Percentiles rank a stretch among this genome's conserved stretches.
Conservation (phyloP, 2,329 filamentous ascomycete species). For the Zymoseptoria brevis region DNA sequence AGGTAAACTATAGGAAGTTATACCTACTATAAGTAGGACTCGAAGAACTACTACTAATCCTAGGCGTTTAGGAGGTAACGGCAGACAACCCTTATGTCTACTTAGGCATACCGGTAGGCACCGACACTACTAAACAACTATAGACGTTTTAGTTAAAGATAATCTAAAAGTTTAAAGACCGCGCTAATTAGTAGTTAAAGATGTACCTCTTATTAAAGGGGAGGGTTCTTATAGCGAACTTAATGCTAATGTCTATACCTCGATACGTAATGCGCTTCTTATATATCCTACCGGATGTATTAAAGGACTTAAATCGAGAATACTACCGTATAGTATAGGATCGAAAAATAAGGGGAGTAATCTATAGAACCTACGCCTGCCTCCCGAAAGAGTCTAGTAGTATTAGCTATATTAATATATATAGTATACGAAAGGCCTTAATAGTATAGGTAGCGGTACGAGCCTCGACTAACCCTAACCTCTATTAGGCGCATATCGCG, state of each 20-base stretch:
- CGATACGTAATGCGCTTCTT: background rate
- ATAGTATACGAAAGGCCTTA: background rate
- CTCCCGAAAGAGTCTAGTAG: background rate
- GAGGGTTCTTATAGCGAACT: background rate
- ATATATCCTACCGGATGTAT: too few relatives aligned
- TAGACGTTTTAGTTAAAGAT: too few relatives aligned
- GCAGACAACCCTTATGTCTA: too few relatives aligned
- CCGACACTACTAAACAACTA: too few relatives aligned
- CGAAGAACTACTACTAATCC: background rate
- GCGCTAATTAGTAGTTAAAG: background rate
- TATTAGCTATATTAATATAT: background rate
- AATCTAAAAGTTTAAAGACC: background rate
- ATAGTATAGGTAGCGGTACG: background rate
- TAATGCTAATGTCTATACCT: background rate
- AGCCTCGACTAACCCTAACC: background rate
- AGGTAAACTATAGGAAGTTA: background rate
- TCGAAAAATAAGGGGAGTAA: background rate
- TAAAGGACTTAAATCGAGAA: too few relatives aligned
- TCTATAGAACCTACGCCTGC: background rate
- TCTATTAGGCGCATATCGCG: background rate
- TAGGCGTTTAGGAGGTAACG: background rate
- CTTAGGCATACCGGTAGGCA: too few relatives aligned
- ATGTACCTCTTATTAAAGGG: background rate
- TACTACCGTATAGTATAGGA: background rate
- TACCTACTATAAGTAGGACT: background rate